phyloP scores from a whole-genome alignment of 139 green algal species.

The Volvox africanus region DNA sequence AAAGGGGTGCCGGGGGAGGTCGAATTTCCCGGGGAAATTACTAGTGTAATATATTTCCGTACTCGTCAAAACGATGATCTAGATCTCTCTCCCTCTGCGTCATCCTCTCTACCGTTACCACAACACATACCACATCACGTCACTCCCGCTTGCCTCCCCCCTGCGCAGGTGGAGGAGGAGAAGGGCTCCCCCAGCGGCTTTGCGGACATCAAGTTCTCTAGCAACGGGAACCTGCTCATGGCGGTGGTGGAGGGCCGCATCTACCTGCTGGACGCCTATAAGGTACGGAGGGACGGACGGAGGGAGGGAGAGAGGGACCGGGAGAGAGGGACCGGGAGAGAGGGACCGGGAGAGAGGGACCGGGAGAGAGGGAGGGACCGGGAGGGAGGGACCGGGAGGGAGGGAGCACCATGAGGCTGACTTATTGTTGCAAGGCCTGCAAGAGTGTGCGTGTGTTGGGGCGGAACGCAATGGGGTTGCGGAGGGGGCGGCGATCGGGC shows the following conservation, averaged over 20 bases:
- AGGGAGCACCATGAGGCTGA: no score
- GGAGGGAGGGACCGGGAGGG: no score
- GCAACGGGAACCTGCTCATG: constrained; percentile 86
- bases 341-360: no score
- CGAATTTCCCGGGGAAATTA: no score
- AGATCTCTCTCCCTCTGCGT: neutral
- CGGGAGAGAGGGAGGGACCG: no score
- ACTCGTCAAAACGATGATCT: no score
- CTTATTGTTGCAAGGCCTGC: no score
- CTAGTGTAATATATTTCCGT: no score
- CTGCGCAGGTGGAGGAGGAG: constrained; percentile 71
- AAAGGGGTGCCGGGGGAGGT: no score
- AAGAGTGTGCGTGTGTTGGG: no score
- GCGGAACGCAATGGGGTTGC: no score
- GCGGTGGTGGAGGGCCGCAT: constrained; percentile 76
- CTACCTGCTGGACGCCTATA: constrained; percentile 90
- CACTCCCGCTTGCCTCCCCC: neutral
- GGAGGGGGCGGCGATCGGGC: no score
- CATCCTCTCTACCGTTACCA: neutral
- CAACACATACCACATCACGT: neutral
- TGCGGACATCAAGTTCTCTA: constrained; percentile 80
- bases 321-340: neutral
- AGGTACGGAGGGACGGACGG: neutral
- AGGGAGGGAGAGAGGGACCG: neutral
- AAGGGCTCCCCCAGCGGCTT: constrained; percentile 67